Evolutionary conservation across 2,329 filamentous ascomycete species (phyloP).

Genomic region (Colletotrichum camelliae): DNA sequence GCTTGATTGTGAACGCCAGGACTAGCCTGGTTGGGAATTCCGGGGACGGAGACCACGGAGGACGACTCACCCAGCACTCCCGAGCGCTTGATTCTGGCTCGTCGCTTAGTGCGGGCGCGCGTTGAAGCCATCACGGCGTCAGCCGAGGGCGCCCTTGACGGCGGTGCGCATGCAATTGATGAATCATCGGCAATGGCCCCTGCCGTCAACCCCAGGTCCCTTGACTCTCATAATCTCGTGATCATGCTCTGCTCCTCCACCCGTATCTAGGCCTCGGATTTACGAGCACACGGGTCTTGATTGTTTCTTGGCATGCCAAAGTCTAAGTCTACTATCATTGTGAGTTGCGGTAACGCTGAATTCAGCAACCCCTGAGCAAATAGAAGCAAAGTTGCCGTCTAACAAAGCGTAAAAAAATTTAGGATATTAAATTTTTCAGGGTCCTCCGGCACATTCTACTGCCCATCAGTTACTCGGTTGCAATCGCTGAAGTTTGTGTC

Average conservation of each 20-base stretch:
- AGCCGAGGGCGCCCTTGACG: background rate
- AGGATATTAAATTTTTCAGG: background rate
- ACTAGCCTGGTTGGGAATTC: constrained; percentile 1
- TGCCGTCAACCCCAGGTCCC: background rate
- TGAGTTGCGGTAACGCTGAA: background rate
- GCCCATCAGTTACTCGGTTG: background rate
- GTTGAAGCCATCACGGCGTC: constrained; percentile 3
- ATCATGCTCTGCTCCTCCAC: background rate
- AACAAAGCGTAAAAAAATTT: background rate
- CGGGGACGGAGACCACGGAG: background rate
- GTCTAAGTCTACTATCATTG: background rate
- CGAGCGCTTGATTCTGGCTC: background rate
- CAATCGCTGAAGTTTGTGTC: background rate
- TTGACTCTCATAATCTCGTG: background rate
- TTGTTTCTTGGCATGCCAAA: background rate
- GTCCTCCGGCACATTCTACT: background rate
- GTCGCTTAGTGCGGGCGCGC: constrained; percentile 8
- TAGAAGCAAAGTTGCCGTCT: background rate
- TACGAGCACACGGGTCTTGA: background rate
- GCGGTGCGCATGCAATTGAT: background rate
- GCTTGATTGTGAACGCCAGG: background rate
- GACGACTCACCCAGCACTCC: background rate
- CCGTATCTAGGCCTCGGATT: background rate
- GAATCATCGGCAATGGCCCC: background rate
- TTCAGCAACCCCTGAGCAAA: background rate